phyloP scores from a whole-genome alignment of 208 protist genomes.

The Crithidia sp. region DNA sequence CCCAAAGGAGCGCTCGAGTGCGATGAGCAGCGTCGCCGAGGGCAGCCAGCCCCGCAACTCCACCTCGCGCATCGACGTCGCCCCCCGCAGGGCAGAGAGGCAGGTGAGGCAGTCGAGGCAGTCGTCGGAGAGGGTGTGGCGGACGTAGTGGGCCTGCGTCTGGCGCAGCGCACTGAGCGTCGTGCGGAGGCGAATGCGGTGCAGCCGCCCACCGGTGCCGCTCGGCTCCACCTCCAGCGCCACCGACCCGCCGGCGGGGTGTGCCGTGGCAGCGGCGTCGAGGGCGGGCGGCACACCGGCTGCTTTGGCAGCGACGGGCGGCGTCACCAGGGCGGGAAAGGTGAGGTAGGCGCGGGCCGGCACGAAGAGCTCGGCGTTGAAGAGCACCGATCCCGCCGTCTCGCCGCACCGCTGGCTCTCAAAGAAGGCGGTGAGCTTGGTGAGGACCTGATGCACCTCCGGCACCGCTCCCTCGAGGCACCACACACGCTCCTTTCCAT shows the following conservation, averaged over 20 bases:
- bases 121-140: slow-evolving; percentile 67
- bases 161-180: slow-evolving; percentile 46
- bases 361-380: slow-evolving; percentile 85
- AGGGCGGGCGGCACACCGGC: neutral
- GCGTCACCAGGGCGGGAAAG: slow-evolving; percentile 84
- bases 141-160: slow-evolving; percentile 69
- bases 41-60: slow-evolving; percentile 70
- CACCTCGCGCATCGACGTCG: slow-evolving; percentile 59
- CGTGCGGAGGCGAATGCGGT: slow-evolving; percentile 79
- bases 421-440: slow-evolving; percentile 23
- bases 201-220: slow-evolving; percentile 83
- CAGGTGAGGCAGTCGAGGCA: slow-evolving; percentile 72
- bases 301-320: slow-evolving; percentile 27
- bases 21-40: slow-evolving; percentile 73
- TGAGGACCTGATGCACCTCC: slow-evolving; percentile 71
- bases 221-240: slow-evolving; percentile 63
- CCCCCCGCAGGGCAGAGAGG: slow-evolving; percentile 46
- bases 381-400: slow-evolving; percentile 46
- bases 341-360: slow-evolving; percentile 62
- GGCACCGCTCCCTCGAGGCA: slow-evolving; percentile 79
- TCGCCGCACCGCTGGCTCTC: slow-evolving; percentile 15
- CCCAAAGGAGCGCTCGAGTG: slow-evolving; percentile 85
- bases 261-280: too few species aligned
- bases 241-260: neutral
- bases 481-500: slow-evolving; percentile 69